phyloP scores from a whole-genome alignment of 1,139 yeast genomes.

The Pichia sp. region DNA sequence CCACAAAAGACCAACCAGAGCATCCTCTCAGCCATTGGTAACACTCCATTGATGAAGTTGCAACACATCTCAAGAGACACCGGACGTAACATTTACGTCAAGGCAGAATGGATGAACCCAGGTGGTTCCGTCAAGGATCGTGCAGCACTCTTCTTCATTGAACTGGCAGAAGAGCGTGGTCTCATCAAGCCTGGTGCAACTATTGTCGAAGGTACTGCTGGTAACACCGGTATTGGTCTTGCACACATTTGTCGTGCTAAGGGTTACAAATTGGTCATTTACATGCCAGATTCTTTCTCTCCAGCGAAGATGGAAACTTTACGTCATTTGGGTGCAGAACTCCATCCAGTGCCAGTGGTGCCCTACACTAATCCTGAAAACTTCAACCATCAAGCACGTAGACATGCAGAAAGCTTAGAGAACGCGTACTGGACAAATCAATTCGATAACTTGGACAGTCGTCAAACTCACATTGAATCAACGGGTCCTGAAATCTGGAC shows the following conservation, averaged over 20 bases:
- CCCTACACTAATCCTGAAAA: slow-evolving; percentile 75
- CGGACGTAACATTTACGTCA: slow-evolving; percentile 76
- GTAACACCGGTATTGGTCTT: slow-evolving; percentile 84
- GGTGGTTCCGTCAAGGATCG: slow-evolving; percentile 93
- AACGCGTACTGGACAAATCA: slow-evolving; percentile 93
- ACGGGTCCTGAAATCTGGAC: slow-evolving; percentile 94
- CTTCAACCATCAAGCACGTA: slow-evolving; percentile 76
- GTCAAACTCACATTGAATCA: slow-evolving; percentile 84
- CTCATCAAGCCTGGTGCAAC: slow-evolving; percentile 48
- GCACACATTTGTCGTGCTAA: slow-evolving; percentile 83
- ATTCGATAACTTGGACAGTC: slow-evolving; percentile 78
- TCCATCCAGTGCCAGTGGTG: slow-evolving; percentile 84
- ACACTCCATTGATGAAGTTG: slow-evolving; percentile 72
- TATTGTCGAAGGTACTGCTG: slow-evolving; percentile 66
- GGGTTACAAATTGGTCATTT: slow-evolving; percentile 78
- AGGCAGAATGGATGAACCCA: slow-evolving; percentile 91
- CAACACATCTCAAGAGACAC: slow-evolving; percentile 58
- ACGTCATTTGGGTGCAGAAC: slow-evolving; percentile 74
- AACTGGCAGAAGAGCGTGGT: slow-evolving; percentile 74
- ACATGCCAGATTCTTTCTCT: slow-evolving; percentile 87
- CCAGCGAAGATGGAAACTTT: slow-evolving; percentile 70
- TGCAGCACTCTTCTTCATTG: slow-evolving; percentile 72
- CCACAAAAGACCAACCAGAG: slow-evolving; percentile 11
- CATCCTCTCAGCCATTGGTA: slow-evolving; percentile 47
- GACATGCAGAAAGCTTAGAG: slow-evolving; percentile 66